Evolutionary conservation across 306 rosid genomes (phyloP).

Genomic region (Malus orientalis): DNA sequence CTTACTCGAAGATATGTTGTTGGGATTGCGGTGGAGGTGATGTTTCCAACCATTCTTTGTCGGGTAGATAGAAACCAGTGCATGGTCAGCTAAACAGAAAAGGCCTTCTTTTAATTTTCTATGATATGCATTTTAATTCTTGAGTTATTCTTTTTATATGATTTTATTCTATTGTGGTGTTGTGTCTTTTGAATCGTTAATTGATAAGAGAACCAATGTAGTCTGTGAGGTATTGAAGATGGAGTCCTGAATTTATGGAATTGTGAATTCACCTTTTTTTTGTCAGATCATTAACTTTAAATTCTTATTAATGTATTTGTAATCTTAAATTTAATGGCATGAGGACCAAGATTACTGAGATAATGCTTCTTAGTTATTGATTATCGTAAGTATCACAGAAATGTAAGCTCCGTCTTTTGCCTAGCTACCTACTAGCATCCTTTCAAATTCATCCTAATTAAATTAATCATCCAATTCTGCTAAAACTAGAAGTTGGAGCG

Average conservation of each 20-base stretch:
- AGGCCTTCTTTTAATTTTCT: conserved; percentile 19
- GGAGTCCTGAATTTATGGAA: neutral
- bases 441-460: too few relatives aligned
- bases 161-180: neutral
- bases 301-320: too few relatives aligned
- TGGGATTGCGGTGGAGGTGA: conserved; percentile 37
- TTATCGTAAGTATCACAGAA: too few relatives aligned
- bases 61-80: conserved; percentile 20
- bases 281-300: neutral
- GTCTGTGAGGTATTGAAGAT: neutral
- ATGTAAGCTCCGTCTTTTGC: too few relatives aligned
- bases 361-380: neutral
- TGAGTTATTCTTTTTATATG: neutral
- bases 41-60: conserved; percentile 27
- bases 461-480: neutral
- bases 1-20: conserved; percentile 48
- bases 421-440: too few relatives aligned
- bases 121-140: neutral
- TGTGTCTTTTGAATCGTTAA: neutral
- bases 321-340: neutral
- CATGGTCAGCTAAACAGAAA: conserved; percentile 17
- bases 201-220: neutral
- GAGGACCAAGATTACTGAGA: neutral
- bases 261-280: neutral
- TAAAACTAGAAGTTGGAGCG: too few relatives aligned